Conservation (phyloP, 345 rosid species). For the Camelina sativa region DNA sequence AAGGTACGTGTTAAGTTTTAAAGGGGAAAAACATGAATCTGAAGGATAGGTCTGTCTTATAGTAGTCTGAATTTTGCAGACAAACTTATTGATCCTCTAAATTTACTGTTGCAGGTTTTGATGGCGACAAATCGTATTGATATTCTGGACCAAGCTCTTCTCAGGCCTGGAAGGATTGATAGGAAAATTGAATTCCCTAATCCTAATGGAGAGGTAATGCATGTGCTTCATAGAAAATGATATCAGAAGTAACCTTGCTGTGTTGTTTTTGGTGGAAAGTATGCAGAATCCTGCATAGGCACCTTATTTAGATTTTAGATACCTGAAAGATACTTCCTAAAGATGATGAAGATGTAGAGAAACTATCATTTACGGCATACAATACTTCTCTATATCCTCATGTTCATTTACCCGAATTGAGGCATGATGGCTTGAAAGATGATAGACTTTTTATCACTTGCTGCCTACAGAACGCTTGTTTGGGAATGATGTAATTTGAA, state of each 20-base stretch:
- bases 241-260: not conserved
- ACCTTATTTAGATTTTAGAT: not conserved
- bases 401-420: not conserved
- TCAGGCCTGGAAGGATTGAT: slow-evolving; percentile 97
- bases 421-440: not conserved
- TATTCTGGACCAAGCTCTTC: slow-evolving; percentile 96
- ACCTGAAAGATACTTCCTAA: no score
- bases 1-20: slow-evolving; percentile 55
- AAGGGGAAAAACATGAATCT: not conserved
- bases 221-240: slow-evolving; percentile 7
- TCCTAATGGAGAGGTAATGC: slow-evolving; percentile 86
- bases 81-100: not conserved
- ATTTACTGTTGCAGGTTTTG: slow-evolving; percentile 64
- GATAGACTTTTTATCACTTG: no score
- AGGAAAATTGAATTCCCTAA: slow-evolving; percentile 98
- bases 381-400: not conserved
- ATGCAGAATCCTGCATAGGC: not conserved
- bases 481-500: no score
- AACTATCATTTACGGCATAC: not conserved
- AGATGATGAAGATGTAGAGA: no score
- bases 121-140: slow-evolving; percentile 99
- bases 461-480: no score
- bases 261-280: not conserved
- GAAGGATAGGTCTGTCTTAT: not conserved
- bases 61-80: not conserved